Evolutionary conservation across 208 protist species (phyloP), one percentile per base, ranked within the genome.

Genomic region (Zelonia costaricensis): DNA sequence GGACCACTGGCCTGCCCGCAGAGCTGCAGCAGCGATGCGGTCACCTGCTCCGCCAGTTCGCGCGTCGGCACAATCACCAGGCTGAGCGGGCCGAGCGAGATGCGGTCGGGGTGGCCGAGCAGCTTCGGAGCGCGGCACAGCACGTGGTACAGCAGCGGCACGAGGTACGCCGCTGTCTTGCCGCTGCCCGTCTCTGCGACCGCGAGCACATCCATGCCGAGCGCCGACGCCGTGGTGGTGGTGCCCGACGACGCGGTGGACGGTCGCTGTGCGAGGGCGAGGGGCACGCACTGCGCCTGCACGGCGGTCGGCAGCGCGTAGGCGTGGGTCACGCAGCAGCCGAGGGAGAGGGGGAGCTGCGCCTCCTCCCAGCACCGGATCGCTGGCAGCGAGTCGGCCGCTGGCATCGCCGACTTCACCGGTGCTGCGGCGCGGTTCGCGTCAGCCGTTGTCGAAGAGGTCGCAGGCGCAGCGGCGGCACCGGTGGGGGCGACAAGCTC

Each of bases 11-110:
- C 62, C 49, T 60, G 54, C 20, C 46, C 67, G 9, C 58, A 56
- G 13, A 82, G 25, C 39, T 38, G 36, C 35, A 60, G n/a, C 20
- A 75, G 59, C 38, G 67, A 69, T 12, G 44, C 42, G 1, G 68
- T 70, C 45, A 98, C 94, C 67, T 98, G 97, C 22, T 93, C 77
- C 27, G 94, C 94, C 22, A 98, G 79, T 68, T 98, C 97, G 18
- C 95, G 81, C 13, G 97, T 98, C 9, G 95, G 95, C 28, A 97
- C 87, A 3, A 97, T 58, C 23, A 98, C 77, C 6, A 97, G 53
- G 16, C 73, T 88, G 18, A 94, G 70, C 9, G 94, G 96, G 4
- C 97, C 92, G 22, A 82, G 70, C 2, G 85, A 42, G 9, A 88
- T 76, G 30, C 65, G 71, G 36, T 87, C 72, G 38, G 80, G 78